Conservation (phyloP, 2,329 filamentous ascomycete species). For the Fusarium xyrophilum region DNA sequence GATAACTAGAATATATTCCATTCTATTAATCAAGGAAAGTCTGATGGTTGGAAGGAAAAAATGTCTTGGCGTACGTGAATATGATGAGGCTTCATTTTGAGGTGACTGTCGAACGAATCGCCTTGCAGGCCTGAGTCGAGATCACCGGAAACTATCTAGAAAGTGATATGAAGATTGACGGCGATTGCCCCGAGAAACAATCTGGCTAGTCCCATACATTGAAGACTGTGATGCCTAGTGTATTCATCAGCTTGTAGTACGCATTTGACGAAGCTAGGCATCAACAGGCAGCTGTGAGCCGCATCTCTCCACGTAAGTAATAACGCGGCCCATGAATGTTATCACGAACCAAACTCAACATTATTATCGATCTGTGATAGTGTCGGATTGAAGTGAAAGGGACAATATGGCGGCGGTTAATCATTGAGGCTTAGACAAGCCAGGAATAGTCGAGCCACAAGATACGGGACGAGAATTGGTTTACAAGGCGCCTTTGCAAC, state of each 20-base stretch:
- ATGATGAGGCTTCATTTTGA: constrained; percentile 13
- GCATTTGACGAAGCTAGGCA: not conserved
- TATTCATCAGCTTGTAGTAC: constrained; percentile 18
- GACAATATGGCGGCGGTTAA: constrained; percentile 27
- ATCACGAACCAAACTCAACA: not conserved
- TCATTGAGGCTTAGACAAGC: constrained; percentile 30
- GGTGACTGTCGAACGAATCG: constrained; percentile 6
- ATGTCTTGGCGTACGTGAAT: constrained; percentile 5
- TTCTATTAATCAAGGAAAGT: not conserved
- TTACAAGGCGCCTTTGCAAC: constrained; percentile 27
- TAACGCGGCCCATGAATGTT: constrained; percentile 9
- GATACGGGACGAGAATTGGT: constrained; percentile 20
- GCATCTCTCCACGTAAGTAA: constrained; percentile 9
- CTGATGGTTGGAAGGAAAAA: not conserved
- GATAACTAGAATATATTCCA: not conserved
- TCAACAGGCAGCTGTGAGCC: constrained; percentile 17
- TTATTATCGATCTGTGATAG: not conserved
- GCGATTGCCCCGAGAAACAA: not conserved
- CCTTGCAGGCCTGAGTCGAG: not conserved
- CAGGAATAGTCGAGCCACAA: constrained; percentile 29
- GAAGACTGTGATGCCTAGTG: constrained; percentile 17
- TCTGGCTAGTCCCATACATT: not conserved
- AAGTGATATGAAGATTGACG: not conserved
- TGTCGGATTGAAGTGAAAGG: not conserved
- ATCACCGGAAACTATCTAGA: not conserved